phyloP scores from a whole-genome alignment of 1,284 basidiomycete species.

The Schizophyllum amplum region DNA sequence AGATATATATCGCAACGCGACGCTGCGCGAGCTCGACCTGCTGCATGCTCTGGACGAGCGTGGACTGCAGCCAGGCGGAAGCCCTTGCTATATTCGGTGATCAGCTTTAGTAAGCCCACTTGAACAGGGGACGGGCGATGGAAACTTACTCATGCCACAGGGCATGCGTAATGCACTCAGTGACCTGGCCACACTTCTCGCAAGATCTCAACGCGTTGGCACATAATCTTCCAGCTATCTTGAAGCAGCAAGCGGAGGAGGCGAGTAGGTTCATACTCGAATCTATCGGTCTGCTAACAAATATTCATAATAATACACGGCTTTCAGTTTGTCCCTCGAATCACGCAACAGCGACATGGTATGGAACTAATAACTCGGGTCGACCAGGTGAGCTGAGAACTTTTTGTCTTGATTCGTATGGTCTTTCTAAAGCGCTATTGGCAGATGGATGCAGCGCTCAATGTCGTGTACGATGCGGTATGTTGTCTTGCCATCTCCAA shows the following conservation, averaged over 20 bases:
- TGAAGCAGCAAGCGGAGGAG: neutral
- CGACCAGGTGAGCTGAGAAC: neutral
- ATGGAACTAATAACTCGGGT: neutral
- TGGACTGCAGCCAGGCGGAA: constrained; percentile 21
- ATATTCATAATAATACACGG: neutral
- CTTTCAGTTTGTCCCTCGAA: neutral
- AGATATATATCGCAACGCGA: constrained; percentile 59
- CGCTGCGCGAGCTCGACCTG: constrained; percentile 45
- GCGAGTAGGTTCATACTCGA: neutral
- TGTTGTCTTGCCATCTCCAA: neutral
- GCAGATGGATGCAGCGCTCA: neutral
- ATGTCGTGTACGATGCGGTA: neutral
- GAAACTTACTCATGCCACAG: neutral
- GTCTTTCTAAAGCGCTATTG: too few relatives aligned
- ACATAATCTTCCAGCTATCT: neutral
- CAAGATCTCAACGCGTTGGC: too few relatives aligned
- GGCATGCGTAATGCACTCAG: neutral
- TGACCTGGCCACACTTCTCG: neutral
- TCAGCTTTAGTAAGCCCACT: neutral
- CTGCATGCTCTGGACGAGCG: constrained; percentile 38
- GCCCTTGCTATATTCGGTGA: neutral
- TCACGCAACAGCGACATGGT: neutral
- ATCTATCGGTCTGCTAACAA: neutral
- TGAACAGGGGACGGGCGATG: too few relatives aligned
- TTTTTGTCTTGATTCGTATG: neutral